A percentile compares a stretch with the other conserved stretches of the same genome.
Evolutionary conservation across 2,329 filamentous ascomycete species (phyloP).

Genomic region (Phyllosticta capitalensis): DNA sequence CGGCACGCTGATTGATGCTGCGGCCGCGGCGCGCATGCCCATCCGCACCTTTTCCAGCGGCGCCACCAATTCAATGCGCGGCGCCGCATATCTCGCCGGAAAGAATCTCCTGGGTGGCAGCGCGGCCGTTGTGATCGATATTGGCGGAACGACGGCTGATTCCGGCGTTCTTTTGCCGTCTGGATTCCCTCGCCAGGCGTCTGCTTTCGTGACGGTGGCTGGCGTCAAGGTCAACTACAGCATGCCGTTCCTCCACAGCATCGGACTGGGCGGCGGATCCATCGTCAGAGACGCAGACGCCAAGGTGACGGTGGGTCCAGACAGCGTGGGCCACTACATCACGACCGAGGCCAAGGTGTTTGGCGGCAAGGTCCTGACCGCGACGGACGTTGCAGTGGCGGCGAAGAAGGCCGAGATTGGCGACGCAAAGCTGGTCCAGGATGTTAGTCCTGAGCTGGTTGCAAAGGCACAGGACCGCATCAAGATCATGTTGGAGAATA

Average conservation of each 20-base stretch:
- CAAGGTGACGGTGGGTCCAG: conserved; percentile 45
- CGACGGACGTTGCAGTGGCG: conserved; percentile 46
- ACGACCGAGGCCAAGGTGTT: conserved; percentile 47
- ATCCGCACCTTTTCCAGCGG: conserved; percentile 45
- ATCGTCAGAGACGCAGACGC: conserved; percentile 37
- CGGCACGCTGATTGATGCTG: conserved; percentile 39
- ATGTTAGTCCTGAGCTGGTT: conserved; percentile 17
- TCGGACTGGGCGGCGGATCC: conserved; percentile 51
- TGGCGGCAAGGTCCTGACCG: conserved; percentile 46
- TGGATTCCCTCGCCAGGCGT: conserved; percentile 54
- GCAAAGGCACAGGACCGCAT: conserved; percentile 27
- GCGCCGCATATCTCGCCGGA: conserved; percentile 34
- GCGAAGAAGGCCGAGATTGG: conserved; percentile 35
- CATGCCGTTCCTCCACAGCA: conserved; percentile 20
- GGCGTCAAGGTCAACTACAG: conserved; percentile 50
- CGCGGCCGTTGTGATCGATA: conserved; percentile 44
- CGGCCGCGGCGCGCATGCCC: conserved; percentile 37
- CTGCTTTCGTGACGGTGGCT: conserved; percentile 52
- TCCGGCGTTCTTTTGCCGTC: conserved; percentile 51
- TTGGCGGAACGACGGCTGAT: conserved; percentile 58
- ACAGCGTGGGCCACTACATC: conserved; percentile 52
- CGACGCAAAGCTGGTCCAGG: conserved; percentile 28
- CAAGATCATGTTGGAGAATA: conserved; percentile 44
- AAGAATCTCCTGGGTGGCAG: conserved; percentile 12
- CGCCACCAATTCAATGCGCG: conserved; percentile 45